Evolutionary conservation across 2,329 filamentous ascomycete species (phyloP).

Genomic region (Ophiostoma tasmaniense): DNA sequence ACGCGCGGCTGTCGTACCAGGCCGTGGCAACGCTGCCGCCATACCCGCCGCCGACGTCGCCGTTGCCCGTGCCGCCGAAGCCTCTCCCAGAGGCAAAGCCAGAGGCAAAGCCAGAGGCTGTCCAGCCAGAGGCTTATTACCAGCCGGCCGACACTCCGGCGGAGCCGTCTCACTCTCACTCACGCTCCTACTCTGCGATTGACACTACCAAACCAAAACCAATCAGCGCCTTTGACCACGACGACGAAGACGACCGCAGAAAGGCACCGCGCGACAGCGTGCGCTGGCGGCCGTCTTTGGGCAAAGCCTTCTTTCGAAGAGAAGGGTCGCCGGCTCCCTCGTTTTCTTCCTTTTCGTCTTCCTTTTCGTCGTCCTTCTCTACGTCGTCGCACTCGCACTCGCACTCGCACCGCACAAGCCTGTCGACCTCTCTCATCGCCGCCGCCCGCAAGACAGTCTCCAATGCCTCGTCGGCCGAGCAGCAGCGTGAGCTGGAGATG

Average conservation of each 20-base stretch:
- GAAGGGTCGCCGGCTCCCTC: conserved; percentile 6
- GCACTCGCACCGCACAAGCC: conserved; percentile 1
- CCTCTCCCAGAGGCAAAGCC: no score
- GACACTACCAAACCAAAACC: neutral
- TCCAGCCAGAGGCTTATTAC: no score
- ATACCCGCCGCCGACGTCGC: neutral
- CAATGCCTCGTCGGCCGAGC: conserved; percentile 12
- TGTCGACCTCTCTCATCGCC: conserved; percentile 11
- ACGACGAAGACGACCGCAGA: conserved; percentile 10
- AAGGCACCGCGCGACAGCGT: conserved; percentile 8
- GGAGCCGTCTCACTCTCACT: no score
- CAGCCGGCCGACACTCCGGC: no score
- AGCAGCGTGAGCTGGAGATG: conserved; percentile 25
- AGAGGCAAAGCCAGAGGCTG: no score
- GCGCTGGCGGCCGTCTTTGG: conserved; percentile 11
- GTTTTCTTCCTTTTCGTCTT: no score
- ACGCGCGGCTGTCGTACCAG: conserved; percentile 6
- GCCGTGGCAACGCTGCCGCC: neutral
- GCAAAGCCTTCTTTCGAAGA: conserved; percentile 11
- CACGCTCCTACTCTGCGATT: no score
- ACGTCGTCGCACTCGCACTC: neutral
- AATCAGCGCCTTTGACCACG: conserved; percentile 22
- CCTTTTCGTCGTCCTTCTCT: neutral
- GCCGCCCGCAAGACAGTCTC: conserved; percentile 15
- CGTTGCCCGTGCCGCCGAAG: neutral